These are phyloP conservation scores for Fusarium equiseti DNA, from an alignment of 2,329 filamentous ascomycete genomes.

Conservation along the genomic window DNA sequence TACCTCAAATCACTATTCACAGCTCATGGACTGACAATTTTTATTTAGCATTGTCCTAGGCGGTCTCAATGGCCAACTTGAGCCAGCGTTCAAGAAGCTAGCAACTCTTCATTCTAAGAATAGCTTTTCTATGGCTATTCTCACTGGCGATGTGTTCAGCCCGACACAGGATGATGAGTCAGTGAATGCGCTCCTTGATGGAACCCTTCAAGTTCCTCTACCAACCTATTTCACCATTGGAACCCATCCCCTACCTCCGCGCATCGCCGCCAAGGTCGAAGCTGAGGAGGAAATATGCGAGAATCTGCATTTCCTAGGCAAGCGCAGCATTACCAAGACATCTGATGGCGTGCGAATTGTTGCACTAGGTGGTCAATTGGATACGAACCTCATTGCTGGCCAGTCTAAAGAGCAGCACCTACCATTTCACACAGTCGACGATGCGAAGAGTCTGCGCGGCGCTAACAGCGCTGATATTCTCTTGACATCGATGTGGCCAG, in stretches of 20 bases:
- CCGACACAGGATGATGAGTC: conserved; percentile 68
- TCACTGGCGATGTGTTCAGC: conserved; percentile 86
- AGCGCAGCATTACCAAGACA: conserved; percentile 88
- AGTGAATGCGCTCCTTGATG: conserved; percentile 75
- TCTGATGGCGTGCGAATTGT: conserved; percentile 90
- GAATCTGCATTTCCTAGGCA: conserved; percentile 92
- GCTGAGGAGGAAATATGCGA: conserved; percentile 81
- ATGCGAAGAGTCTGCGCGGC: conserved; percentile 80
- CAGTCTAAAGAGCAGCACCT: conserved; percentile 78
- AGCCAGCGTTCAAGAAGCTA: conserved; percentile 82
- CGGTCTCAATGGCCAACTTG: conserved; percentile 82
- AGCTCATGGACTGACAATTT: conserved; percentile 17
- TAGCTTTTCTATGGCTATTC: conserved; percentile 84
- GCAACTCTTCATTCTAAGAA: conserved; percentile 87
- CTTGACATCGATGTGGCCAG: conserved; percentile 88
- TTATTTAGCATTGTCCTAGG: conserved; percentile 80
- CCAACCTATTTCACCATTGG: conserved; percentile 93
- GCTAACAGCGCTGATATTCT: conserved; percentile 87
- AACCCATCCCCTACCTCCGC: conserved; percentile 75
- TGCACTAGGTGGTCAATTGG: conserved; percentile 81
- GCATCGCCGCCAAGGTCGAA: conserved; percentile 79
- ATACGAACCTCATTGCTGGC: conserved; percentile 69
- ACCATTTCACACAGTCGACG: conserved; percentile 81
- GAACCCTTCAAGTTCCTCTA: conserved; percentile 79
- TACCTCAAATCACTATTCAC: background rate